Evolutionary conservation across 768 basidiomycete species (phyloP), one percentile per base, ranked within the genome.

Genomic region (Suillus lakei): DNA sequence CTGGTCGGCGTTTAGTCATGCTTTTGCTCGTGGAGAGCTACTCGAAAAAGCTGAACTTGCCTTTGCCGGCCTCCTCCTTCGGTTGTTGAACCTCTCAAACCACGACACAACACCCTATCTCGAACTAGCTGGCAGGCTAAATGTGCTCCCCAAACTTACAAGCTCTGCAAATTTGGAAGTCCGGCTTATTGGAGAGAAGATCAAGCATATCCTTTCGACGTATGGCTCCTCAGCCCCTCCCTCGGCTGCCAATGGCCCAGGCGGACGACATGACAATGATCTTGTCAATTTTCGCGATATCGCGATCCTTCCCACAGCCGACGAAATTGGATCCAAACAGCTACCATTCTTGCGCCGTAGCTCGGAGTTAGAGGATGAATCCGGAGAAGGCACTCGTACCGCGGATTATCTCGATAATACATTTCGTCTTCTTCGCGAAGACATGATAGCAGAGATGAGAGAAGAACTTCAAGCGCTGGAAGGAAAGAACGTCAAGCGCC

Each of bases 191-290:
- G 82, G 77, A 1, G 71, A 80, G 15, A 77, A 78, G 62, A 76
- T 84, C 56, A 77, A 81, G 66, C 71, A 80, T 53, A 68, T 78
- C 41, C 30, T 78, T 32, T 64, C 71, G 23, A 71, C 71, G 18
- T 68, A 68, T 54, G 67, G 64, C n/a, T 46, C 68, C 8, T 68
- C 65, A 23, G 69, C 70, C 18, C 39, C 65, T 15, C 55, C 64
- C 21, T 67, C 70, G 16, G 66, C 58, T 23, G 79, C 75, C 1
- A 64, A 69, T 54, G 70, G 73, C n/a, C 84, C 88, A 1, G 88
- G 88, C 0, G 88, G 87, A 2, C 78, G 88, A 1, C 88, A 89
- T 66, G 86, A 88, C 69, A 90, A 90, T 66, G 88, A 90, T 70
- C 83, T 83, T 61, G 73, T 70, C 16, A 83, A 89, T 64, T 89